Evolutionary conservation across 257 asterid species (phyloP).

Genomic region (Ilex aquifolium): DNA sequence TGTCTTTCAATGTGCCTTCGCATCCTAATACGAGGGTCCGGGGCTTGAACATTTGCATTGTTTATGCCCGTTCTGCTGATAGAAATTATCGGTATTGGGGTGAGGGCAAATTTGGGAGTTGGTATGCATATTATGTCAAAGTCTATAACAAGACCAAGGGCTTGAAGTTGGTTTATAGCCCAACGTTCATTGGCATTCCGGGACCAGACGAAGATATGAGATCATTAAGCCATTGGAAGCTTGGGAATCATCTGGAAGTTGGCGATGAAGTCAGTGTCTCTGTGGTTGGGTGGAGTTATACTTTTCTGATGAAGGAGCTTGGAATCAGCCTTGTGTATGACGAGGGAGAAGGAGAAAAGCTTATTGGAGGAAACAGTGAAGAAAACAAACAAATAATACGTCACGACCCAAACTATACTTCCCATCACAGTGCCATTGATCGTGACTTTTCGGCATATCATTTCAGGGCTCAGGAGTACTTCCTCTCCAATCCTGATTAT

Average conservation of each 20-base stretch:
- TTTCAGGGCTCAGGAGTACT: conserved; percentile 5
- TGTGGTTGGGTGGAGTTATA: conserved; percentile 6
- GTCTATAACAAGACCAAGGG: conserved; percentile 4
- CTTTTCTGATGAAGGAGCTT: conserved; percentile 7
- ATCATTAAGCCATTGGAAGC: conserved; percentile 14
- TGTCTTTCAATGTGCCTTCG: conserved; percentile 11
- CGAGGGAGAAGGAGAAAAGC: background rate
- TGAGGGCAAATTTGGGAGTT: conserved; percentile 1
- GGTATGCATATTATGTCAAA: conserved; percentile 7
- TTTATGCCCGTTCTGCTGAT: conserved; percentile 9
- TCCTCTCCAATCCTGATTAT: conserved; percentile 13
- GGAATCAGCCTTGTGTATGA: conserved; percentile 10
- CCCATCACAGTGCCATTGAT: background rate
- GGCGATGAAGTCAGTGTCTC: conserved; percentile 11
- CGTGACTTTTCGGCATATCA: conserved; percentile 7
- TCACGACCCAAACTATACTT: background rate
- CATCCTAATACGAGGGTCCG: background rate
- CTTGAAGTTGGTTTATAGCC: conserved; percentile 10
- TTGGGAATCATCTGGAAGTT: conserved; percentile 2
- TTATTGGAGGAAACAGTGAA: background rate
- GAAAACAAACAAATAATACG: too few species aligned
- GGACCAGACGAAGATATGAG: conserved; percentile 10
- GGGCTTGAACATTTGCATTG: conserved; percentile 9
- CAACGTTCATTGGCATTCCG: conserved; percentile 18
- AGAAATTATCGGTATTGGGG: conserved; percentile 1